Base-by-base conservation (phyloP, 1,284 basidiomycete species). In the Apiotrichum montevideense region DNA sequence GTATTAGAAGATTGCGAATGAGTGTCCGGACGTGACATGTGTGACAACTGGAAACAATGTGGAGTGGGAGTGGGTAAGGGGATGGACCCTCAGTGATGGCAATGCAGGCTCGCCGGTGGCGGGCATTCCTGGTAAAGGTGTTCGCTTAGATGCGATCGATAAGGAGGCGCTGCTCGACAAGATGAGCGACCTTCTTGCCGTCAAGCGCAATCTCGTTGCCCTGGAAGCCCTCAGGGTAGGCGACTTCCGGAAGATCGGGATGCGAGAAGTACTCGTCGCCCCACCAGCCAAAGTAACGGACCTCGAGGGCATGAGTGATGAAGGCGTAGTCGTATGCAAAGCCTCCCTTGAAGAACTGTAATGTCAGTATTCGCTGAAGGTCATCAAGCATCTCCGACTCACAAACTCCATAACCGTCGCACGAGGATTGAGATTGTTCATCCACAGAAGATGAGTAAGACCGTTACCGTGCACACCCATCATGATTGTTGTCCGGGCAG, bases 381-480 rank as follows among this genome's bases (percentile, higher is more conserved):
- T 15, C n/a, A 9, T 9, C 37, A 13, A 35, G 34, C 7, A 35
- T 29, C 6, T n/a, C 79, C 87, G 76, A 90, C 88, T 39, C 35
- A 49, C 41, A 44, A 92, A 84, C 75, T 91, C 89, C 66, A 92
- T 87, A 43, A 77, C 70, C 1, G 75, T 76, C 13, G 74, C 67
- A 14, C 71, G 63, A 3, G 70, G 70, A 56, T 75, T 73, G 45
- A 71, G 70, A 54, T 64, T 63, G 67, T 84, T 82, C 87, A 90
- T 88, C 80, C 87, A 84, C 49, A 90, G 80, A 11, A 90, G 78
- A 64, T 88, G 85, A 7, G 87, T 86, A 3, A 90, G 78, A 7
- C 87, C 88, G 68, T 89, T 70, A 3, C 88, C 88, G 63, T 90
- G 88, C 2, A 90, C 85, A 40, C 87, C 87, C 44, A 90, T 78